Percentiles rank a stretch among this genome's conserved stretches.
Conservation (phyloP, 2,329 filamentous ascomycete species). For the Diplodia sapinea region DNA sequence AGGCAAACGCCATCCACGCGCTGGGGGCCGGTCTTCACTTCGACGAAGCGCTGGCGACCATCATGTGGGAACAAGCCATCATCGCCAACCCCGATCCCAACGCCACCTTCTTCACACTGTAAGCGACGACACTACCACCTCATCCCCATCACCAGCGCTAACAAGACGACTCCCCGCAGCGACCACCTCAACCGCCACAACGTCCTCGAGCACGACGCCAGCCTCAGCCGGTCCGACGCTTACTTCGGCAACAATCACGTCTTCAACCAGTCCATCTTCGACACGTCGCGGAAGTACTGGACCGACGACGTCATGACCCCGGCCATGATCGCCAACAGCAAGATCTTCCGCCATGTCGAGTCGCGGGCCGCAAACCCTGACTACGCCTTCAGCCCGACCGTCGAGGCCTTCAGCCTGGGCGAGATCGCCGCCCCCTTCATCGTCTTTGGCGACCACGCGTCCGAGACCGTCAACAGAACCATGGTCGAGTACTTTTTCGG, state of each 20-base stretch:
- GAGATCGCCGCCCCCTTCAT: conserved; percentile 60
- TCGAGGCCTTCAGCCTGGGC: conserved; percentile 56
- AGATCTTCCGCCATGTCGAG: conserved; percentile 52
- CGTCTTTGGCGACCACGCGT: conserved; percentile 54
- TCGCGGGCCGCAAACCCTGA: conserved; percentile 57
- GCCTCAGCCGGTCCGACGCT: conserved; percentile 56
- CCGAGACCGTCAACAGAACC: conserved; percentile 49
- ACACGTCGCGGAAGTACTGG: conserved; percentile 55
- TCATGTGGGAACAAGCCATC: conserved; percentile 55
- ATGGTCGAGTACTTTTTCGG: conserved; percentile 57
- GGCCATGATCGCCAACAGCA: conserved; percentile 54
- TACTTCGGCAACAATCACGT: conserved; percentile 58
- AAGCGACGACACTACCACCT: neutral
- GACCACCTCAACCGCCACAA: conserved; percentile 56
- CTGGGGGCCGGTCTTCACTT: conserved; percentile 54
- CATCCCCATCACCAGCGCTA: neutral
- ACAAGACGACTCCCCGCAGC: neutral
- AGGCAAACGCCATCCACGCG: conserved; percentile 47
- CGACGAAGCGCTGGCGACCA: conserved; percentile 45
- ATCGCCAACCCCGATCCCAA: conserved; percentile 25
- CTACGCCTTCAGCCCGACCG: conserved; percentile 53
- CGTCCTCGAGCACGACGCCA: conserved; percentile 58
- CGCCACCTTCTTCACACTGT: conserved; percentile 24
- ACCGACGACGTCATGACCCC: conserved; percentile 48
- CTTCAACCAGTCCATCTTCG: conserved; percentile 61